Base-by-base conservation (phyloP, 1,284 basidiomycete genomes). In the Sanghuangporus weigelae region DNA sequence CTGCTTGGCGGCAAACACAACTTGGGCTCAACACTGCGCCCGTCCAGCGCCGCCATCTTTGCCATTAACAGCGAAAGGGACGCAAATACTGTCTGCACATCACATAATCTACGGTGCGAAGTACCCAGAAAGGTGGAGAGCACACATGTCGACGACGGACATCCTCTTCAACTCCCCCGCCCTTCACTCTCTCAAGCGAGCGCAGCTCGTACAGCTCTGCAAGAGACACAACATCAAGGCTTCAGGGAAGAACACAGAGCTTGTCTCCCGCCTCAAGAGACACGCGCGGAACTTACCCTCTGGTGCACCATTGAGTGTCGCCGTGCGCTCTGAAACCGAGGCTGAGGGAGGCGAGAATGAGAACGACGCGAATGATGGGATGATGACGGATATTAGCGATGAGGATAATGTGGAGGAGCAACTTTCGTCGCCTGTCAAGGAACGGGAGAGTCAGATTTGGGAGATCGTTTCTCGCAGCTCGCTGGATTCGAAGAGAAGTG, bases 161-260 rank as follows among this genome's bases (percentile, higher is more conserved):
- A 92, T 92, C 58, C 75, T 92, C 7, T 90, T 88, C 76, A 90
- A 92, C 73, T 89, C 89, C 3, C 88, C 89, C 0, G 90, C 90
- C 0, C 74, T 92, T 26, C 84, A 90, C 71, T 87, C 89, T 11
- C 81, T 92, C 48, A 91, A 90, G 72, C 86, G 90, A 56, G 84
- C 90, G 57, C 90, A 92, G 70, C 86, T 92, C 50, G 80, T 90
- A 64, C 90, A 89, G 67, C 79, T 92, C 51, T 92, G 90, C 83
- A 92, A 92, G 73, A 82, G 85, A 26, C 88, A 92, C 72, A 79
- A 83, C 0, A 78, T 92, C 72, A 92, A 90, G 73, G 89, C 88
- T 0, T 80, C 81, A 23, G 90, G 90, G 36, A 92, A 92, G 80
- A 92, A 87, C 69, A 72, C 75, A 7, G 89, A 92, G 10, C 79